A percentile compares a stretch with the other conserved stretches of the same genome.
These are phyloP conservation scores for Stemphylium vesicarium DNA, from an alignment of 2,329 filamentous ascomycete species.

Conservation along the genomic window DNA sequence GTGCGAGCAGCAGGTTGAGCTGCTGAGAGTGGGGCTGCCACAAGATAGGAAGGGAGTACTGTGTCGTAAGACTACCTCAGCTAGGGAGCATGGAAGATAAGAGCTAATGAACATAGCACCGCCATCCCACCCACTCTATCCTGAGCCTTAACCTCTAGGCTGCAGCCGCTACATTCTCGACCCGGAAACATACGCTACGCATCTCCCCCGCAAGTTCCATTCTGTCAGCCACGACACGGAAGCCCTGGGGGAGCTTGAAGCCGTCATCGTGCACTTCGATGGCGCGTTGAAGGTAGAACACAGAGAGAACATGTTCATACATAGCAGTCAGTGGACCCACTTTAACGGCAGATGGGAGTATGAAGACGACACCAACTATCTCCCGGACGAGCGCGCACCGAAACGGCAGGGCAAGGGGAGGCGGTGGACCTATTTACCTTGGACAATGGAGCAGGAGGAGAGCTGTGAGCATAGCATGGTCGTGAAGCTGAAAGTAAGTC, in stretches of 20 bases:
- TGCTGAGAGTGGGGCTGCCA: constrained; percentile 27
- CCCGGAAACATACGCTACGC: constrained; percentile 12
- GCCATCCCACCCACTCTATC: constrained; percentile 30
- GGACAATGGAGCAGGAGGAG: constrained; percentile 35
- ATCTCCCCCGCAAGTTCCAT: constrained; percentile 28
- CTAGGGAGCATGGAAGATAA: too few relatives aligned
- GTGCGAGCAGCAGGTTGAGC: constrained; percentile 23
- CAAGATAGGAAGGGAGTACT: constrained; percentile 6
- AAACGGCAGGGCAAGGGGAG: constrained; percentile 17
- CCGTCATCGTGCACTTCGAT: constrained; percentile 25
- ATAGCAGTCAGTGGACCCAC: constrained; percentile 16
- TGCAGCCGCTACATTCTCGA: constrained; percentile 26
- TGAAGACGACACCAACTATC: constrained; percentile 1
- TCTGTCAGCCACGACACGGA: not conserved
- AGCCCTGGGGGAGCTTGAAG: constrained; percentile 2
- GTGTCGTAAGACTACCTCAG: constrained; percentile 8
- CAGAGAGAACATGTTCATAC: constrained; percentile 1
- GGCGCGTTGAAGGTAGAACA: constrained; percentile 24
- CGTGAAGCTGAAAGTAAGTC: constrained; percentile 16
- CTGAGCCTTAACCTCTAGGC: constrained; percentile 26
- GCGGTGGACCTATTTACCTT: constrained; percentile 38
- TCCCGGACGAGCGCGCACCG: not conserved
- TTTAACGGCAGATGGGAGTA: constrained; percentile 11
- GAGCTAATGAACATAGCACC: constrained; percentile 14
- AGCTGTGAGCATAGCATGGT: constrained; percentile 21